Evolutionary conservation across 2,329 filamentous ascomycete genomes (phyloP), one percentile per base, ranked within the genome.

Genomic region (Rhinocladiella similis): DNA sequence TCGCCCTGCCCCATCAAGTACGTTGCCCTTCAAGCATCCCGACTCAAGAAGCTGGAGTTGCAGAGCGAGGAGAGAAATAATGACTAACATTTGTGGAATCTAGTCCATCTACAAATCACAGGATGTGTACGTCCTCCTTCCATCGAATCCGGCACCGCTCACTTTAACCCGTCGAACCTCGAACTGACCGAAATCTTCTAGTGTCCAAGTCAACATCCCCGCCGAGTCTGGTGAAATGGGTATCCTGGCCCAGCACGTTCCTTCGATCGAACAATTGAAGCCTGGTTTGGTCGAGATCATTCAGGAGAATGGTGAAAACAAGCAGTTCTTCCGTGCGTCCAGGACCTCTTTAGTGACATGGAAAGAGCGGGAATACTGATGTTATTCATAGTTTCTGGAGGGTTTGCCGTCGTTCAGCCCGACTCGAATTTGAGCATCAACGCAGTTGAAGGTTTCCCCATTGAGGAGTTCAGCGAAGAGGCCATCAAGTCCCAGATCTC

Each of bases 151-250:
- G 50, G 39, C 58, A 43, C 13, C 39, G 39, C 50, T 47, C 33
- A 27, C 16, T 41, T 18, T 3, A 38, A 48, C 6, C 48, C 18
- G 29, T 27, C 18, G 36, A 35, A 29, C 42, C 33, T 29, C 47
- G 22, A 49, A 49, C 56, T 60, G 47, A 60, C 54, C 36, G 46
- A 25, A 3, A 47, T 76, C 86, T 67, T 54, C 66, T 33, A 82
- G 79, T 73, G 87, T 97, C 72, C 94, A 99, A 83, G 94, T 99
- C 83, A 99, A 99, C 85, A 88, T 99, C 72, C 89, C 94, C 75
- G 94, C 94, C 72, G 94, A 96, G 77, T 95, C 92, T 63, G 94
- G 94, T 75, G 94, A 97, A 70, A 99, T 99, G 94, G 94, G 94
- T 89, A 88, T 99, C 70, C 89, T 99, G 73, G 94, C 94, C 75